These are phyloP conservation scores for Chenopodium quinoa DNA, from an alignment of 148 eudicot genomes.

Conservation along the genomic window DNA sequence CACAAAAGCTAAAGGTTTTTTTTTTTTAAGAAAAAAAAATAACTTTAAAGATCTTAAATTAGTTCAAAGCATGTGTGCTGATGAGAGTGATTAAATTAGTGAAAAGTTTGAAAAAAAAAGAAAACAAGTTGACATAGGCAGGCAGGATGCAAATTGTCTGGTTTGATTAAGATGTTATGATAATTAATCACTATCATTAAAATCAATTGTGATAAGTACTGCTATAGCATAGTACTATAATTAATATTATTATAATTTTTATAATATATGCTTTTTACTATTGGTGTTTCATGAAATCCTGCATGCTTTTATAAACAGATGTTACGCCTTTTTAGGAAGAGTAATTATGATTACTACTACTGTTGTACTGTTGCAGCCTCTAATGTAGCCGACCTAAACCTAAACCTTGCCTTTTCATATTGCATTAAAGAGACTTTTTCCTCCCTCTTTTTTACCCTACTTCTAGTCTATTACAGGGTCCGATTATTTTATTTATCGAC, in stretches of 20 bases:
- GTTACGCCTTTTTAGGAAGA: conserved; percentile 2
- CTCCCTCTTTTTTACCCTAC: no score
- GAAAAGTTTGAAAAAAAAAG: neutral
- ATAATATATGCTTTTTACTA: no score
- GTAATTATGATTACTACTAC: conserved; percentile 5
- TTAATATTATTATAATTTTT: neutral
- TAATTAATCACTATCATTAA: conserved; percentile 12
- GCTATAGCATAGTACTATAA: neutral
- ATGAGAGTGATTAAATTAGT: neutral
- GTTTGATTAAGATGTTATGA: conserved; percentile 11
- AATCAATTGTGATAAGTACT: conserved; percentile 5
- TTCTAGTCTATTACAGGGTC: no score
- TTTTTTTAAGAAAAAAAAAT: no score
- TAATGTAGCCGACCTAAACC: conserved; percentile 6
- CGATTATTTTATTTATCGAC: no score
- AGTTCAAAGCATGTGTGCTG: conserved; percentile 7
- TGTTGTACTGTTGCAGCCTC: neutral
- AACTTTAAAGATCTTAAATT: no score
- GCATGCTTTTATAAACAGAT: conserved; percentile 11
- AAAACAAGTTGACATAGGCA: conserved; percentile 12
- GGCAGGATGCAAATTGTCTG: conserved; percentile 4
- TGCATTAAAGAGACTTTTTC: neutral
- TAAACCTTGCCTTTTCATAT: conserved; percentile 1
- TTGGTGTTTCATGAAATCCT: conserved; percentile 7
- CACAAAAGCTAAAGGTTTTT: no score